Evolutionary conservation across 2,329 filamentous ascomycete species (phyloP), one percentile per base, ranked within the genome.

Genomic region (Saccharata proteae): DNA sequence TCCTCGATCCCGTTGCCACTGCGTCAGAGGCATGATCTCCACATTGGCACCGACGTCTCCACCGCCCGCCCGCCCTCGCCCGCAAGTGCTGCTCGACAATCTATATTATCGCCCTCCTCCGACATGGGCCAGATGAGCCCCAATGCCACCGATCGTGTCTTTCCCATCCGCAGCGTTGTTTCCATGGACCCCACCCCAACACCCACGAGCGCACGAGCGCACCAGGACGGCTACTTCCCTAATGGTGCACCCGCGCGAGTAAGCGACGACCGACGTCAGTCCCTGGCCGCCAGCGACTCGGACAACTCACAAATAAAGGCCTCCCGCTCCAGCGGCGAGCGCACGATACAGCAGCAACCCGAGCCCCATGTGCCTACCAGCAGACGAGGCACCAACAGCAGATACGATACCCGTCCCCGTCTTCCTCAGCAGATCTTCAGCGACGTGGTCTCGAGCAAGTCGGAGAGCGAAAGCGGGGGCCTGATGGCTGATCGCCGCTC

Each of bases 161-260:
- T 81, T 35, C 81, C 81, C n/a, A 80, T 88, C 18, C 72, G 80
- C 29, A 85, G 80, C n/a, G 76, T 82, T 25, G 64, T 88, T 15
- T 80, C 73, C 5, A 71, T 86, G 23, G 75, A 81, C 42, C 71
- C 71, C 5, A 55, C 52, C 8, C 54, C 58, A 2, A 64, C 57
- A 4, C 52, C 51, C 4, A 43, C 42, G 27, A 47, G 39, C 24
- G 37, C 36, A 36, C 38, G 32, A 29, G 43, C 41, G 30, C 17
- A 52, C 39, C 39, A 51, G 41, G 36, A 54, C 42, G 43, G 49
- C 37, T 57, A 65, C 56, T 58, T 64, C 47, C 38, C 49, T 35
- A 43, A 20, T 6, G 5, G 4, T 16, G 13, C n/a, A n/a, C n/a
- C n/a, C 28, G 41, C 44, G 2, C 43, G 46, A 17, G 35, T 43